Evolutionary conservation across 179 eudicot genomes (phyloP).

Genomic region (Pouteria campechiana): DNA sequence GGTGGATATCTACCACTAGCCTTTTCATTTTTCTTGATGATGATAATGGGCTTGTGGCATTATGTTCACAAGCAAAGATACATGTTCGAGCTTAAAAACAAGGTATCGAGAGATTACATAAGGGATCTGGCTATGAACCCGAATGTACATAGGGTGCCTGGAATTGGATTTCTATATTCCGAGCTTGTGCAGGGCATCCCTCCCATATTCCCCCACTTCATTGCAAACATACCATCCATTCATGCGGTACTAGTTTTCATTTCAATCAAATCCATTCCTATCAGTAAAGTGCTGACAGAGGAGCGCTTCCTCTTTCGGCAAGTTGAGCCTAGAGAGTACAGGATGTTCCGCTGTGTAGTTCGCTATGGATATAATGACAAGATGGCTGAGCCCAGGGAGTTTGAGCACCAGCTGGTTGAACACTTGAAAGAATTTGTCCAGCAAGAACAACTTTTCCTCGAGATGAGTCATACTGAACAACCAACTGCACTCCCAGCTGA

Average conservation of each 20-base stretch:
- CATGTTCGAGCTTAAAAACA: conserved; percentile 30
- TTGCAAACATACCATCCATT: conserved; percentile 28
- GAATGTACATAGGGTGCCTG: conserved; percentile 22
- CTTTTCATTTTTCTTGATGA: conserved; percentile 20
- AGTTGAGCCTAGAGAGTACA: conserved; percentile 24
- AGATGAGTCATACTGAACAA: neutral
- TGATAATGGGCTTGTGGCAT: conserved; percentile 37
- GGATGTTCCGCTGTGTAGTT: conserved; percentile 35
- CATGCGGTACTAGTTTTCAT: conserved; percentile 34
- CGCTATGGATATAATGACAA: conserved; percentile 44
- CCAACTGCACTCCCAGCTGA: neutral
- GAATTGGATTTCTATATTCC: conserved; percentile 39
- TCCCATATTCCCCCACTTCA: conserved; percentile 36
- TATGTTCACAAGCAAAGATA: conserved; percentile 26
- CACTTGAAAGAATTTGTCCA: conserved; percentile 28
- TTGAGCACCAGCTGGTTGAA: conserved; percentile 25
- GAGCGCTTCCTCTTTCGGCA: conserved; percentile 36
- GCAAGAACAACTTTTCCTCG: conserved; percentile 15
- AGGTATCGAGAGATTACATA: conserved; percentile 23
- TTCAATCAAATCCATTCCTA: conserved; percentile 32
- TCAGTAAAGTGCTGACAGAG: conserved; percentile 20
- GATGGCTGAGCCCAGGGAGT: conserved; percentile 24
- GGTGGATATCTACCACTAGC: conserved; percentile 42
- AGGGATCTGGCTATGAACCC: conserved; percentile 16
- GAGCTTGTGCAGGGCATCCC: conserved; percentile 51